Evolutionary conservation across 2,329 filamentous ascomycete genomes (phyloP), one percentile per base, ranked within the genome.

Genomic region (Penicillium sp.): DNA sequence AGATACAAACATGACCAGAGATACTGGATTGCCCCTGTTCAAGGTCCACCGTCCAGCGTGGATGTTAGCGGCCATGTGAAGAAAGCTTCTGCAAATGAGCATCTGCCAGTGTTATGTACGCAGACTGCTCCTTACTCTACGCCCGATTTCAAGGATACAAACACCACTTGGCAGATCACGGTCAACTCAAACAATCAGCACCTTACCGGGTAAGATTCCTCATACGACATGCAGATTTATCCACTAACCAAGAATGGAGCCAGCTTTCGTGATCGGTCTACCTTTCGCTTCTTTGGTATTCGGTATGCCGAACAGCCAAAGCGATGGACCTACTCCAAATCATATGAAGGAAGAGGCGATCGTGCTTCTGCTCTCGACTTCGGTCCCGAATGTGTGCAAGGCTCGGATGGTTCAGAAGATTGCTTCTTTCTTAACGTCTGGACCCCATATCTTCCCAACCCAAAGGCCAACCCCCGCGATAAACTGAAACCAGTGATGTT

Each of bases 251-350:
- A 28, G 9, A 12, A 30, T 30, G 28, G 28, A 15, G 40, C 12
- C 22, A 71, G 84, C 0, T 85, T 81, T 66, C 78, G 83, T 8
- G 85, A 86, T 67, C 79, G 83, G 64, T 83, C 85, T 68, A 85
- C 73, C 7, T 84, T 83, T 64, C 78, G 80, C 17, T 83, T 83
- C 65, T 70, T 79, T 12, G 81, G 82, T 1, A 79, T 84, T 26
- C 78, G 78, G 4, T 83, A 82, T 63, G 81, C 81, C 15, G 73
- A 76, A 58, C 12, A 65, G 7, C 76, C 79, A 5, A 66, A 74
- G 40, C 76, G 82, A 28, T 84, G 80, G 69, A 72, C 77, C 38
- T 83, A 86, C 72, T 82, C 83, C 1, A 73, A 75, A 0, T 59
- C 80, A 2, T 84, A 84, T 64, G 80, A 78, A 22, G 73, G 76